Evolutionary conservation across 768 basidiomycete species (phyloP).

Genomic region (Agaricus subrufescens): DNA sequence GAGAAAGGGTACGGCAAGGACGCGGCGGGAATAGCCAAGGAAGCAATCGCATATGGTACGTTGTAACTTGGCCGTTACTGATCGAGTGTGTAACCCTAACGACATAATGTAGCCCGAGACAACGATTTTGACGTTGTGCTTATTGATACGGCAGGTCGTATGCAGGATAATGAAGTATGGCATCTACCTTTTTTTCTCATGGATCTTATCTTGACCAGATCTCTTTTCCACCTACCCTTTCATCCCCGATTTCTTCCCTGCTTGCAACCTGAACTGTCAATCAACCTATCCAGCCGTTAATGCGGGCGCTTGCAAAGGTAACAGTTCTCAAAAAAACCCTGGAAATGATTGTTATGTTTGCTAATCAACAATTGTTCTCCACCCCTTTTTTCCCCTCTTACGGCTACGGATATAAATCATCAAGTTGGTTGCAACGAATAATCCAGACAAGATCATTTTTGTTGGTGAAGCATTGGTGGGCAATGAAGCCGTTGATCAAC

Average conservation of each 20-base stretch:
- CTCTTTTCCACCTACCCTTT: not conserved
- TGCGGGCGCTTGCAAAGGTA: constrained; percentile 97
- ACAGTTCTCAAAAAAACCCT: not conserved
- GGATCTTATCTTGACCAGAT: not conserved
- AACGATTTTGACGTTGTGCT: constrained; percentile 94
- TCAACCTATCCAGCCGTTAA: constrained; percentile 61
- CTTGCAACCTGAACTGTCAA: not conserved
- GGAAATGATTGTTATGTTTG: not conserved
- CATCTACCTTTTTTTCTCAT: constrained; percentile 13
- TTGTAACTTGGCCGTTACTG: not conserved
- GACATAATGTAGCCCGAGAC: constrained; percentile 60
- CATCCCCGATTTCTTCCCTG: not conserved
- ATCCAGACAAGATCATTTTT: constrained; percentile 95
- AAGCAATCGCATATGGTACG: constrained; percentile 87
- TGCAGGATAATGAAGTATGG: constrained; percentile 97
- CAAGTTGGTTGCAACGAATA: constrained; percentile 89
- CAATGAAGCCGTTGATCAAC: constrained; percentile 97
- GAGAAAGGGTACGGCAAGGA: constrained; percentile 98
- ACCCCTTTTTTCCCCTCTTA: not conserved
- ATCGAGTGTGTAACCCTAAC: not conserved
- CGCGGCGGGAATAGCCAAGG: constrained; percentile 96
- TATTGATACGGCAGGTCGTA: constrained; percentile 96
- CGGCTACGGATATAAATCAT: no score
- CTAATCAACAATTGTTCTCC: not conserved
- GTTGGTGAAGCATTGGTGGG: constrained; percentile 98